Evolutionary conservation across 371 early-diverging fungal species (phyloP), one percentile per base, ranked within the genome.

Genomic region (Saksenaea oblongispora): DNA sequence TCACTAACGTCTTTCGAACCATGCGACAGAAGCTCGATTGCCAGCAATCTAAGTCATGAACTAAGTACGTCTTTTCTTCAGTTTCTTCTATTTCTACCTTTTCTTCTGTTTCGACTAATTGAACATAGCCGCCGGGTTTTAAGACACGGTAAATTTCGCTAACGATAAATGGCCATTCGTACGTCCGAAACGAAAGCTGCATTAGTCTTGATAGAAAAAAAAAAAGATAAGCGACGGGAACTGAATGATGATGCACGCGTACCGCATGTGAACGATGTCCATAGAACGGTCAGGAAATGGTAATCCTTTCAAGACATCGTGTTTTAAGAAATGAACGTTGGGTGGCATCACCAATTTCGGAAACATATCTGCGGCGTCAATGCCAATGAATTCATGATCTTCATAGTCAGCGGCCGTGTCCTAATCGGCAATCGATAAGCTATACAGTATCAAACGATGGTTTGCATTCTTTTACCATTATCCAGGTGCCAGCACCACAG

Each of bases 111-210:
- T 87, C 87, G 22, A 82, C 75, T 10, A 82, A 69, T 56, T 87
- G 84, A 11, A 87, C 59, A 62, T 72, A 82, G 2, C 84, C 87
- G 27, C 85, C 87, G 26, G 87, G 87, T 57, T 86, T 86, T 10
- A 86, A 54, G 1, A 84, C 69, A 11, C 86, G 65, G 26, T 61
- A 42, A 15, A 73, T 65, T 59, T 77, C 78, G 17, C 58, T 57
- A 31, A 75, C 54, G 2, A 70, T 39, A 0, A 26, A 44, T 5
- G 56, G 18, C 70, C 72, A 79, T 11, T 58, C 31, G 0, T 64
- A 47, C 5, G 31, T 37, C 53, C 57, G 14, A 68, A 63, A 57
- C 51, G 51, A n/a, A 22, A 47, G 51, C 22, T 47, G 51, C 51
- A 47, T 47, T 8, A 47, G 51, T 22, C 51, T 47, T 22, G 22